Percentiles rank a stretch among this genome's conserved stretches.
These are phyloP conservation scores for Sarocladium brachiariae DNA, from an alignment of 2,329 filamentous ascomycete genomes.

Conservation along the genomic window DNA sequence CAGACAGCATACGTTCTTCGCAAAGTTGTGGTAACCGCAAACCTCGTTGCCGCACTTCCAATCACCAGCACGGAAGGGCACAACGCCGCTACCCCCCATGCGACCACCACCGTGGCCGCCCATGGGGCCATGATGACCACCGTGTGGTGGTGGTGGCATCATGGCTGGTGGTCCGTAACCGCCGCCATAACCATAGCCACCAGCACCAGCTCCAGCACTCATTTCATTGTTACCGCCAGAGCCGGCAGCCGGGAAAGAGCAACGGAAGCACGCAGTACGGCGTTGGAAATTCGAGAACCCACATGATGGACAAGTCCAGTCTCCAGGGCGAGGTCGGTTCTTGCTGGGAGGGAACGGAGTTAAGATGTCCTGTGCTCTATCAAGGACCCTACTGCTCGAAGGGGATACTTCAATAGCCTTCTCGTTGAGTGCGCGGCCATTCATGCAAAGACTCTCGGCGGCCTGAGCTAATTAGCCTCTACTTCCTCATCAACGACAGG, in stretches of 20 bases:
- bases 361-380: conserved; percentile 90
- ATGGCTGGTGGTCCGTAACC: conserved; percentile 66
- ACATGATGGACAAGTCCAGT: conserved; percentile 98
- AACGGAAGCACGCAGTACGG: conserved; percentile 96
- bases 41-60: conserved; percentile 99
- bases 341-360: conserved; percentile 98
- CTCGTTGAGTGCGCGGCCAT: conserved; percentile 93
- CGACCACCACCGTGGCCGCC: conserved; percentile 52
- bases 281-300: conserved; percentile 99
- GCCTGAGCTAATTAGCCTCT: conserved; percentile 49
- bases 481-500: neutral
- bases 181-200: conserved; percentile 59
- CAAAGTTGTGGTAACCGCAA: conserved; percentile 98
- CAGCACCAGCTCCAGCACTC: conserved; percentile 42
- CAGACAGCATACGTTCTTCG: conserved; percentile 97
- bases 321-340: conserved; percentile 91
- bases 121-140: conserved; percentile 53
- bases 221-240: conserved; percentile 63
- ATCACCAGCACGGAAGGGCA: conserved; percentile 95
- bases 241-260: conserved; percentile 93
- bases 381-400: conserved; percentile 91
- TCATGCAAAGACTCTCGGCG: conserved; percentile 98
- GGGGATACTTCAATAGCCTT: conserved; percentile 99
- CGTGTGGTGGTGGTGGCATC: conserved; percentile 73
- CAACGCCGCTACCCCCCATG: conserved; percentile 76